Conservation (phyloP, 2,329 filamentous ascomycete species). For the Claviceps africana region DNA sequence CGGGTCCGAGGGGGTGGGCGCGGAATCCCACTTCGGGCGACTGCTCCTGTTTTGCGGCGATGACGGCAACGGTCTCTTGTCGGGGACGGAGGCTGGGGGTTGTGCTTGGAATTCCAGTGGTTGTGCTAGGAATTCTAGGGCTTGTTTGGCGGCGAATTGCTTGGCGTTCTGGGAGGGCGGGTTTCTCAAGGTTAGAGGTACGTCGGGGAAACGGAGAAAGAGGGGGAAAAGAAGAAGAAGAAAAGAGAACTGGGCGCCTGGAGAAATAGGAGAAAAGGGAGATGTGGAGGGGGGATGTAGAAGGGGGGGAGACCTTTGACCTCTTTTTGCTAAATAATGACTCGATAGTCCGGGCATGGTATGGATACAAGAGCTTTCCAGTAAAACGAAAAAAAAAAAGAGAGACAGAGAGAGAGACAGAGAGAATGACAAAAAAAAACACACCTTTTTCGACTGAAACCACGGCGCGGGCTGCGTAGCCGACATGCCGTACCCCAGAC, state of each 20-base stretch:
- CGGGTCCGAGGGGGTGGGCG: not conserved
- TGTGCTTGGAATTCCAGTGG: not conserved
- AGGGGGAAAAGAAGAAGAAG: not conserved
- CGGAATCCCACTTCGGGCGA: not conserved
- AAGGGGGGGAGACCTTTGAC: not conserved
- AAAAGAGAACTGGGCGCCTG: too few relatives aligned
- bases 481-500: constrained; percentile 21
- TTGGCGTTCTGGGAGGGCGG: constrained; percentile 28
- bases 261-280: not conserved
- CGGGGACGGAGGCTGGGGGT: not conserved
- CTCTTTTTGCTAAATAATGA: not conserved
- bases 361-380: not conserved
- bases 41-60: not conserved
- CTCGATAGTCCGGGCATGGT: not conserved
- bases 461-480: constrained; percentile 15
- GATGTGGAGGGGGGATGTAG: not conserved
- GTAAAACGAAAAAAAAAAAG: not conserved
- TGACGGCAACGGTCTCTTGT: not conserved
- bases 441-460: constrained; percentile 34
- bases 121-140: constrained; percentile 27
- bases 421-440: not conserved
- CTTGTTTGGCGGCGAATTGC: constrained; percentile 36
- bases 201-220: not conserved
- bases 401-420: too few relatives aligned
- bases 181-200: not conserved